phyloP scores from a whole-genome alignment of 1,284 basidiomycete species.

The Apiotrichum sp. region DNA sequence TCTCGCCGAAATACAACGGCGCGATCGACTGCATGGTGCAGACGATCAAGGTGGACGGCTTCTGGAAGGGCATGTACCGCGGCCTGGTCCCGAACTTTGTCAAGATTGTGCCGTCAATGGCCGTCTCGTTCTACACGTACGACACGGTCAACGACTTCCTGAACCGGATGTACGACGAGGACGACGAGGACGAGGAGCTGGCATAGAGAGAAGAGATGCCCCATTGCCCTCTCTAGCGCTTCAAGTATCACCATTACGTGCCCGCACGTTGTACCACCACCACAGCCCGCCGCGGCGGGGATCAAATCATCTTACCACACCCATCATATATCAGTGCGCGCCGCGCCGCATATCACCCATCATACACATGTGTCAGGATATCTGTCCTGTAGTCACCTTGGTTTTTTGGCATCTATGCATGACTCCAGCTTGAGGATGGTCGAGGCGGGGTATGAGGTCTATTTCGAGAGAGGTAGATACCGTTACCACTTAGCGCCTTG shows the following conservation, averaged over 20 bases:
- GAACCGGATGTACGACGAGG: conserved; percentile 15
- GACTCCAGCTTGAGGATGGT: not conserved
- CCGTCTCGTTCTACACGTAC: conserved; percentile 58
- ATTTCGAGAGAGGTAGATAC: no score
- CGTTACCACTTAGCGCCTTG: no score
- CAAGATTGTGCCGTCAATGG: conserved; percentile 80
- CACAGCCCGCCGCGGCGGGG: no score
- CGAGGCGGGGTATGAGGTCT: no score
- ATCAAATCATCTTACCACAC: no score
- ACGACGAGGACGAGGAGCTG: conserved; percentile 15
- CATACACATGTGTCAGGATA: not conserved
- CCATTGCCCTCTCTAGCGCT: no score
- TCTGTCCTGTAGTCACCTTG: not conserved
- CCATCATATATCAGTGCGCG: no score
- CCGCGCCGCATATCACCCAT: no score
- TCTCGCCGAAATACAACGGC: conserved; percentile 63
- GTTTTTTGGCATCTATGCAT: conserved; percentile 3
- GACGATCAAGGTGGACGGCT: conserved; percentile 69
- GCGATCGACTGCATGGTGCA: conserved; percentile 67
- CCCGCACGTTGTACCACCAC: no score
- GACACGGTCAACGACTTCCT: conserved; percentile 45
- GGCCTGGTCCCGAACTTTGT: conserved; percentile 88
- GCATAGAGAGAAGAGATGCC: not conserved
- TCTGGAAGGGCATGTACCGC: conserved; percentile 52
- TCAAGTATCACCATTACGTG: no score